Evolutionary conservation across 768 basidiomycete species (phyloP).

Genomic region (Trametes elegans): DNA sequence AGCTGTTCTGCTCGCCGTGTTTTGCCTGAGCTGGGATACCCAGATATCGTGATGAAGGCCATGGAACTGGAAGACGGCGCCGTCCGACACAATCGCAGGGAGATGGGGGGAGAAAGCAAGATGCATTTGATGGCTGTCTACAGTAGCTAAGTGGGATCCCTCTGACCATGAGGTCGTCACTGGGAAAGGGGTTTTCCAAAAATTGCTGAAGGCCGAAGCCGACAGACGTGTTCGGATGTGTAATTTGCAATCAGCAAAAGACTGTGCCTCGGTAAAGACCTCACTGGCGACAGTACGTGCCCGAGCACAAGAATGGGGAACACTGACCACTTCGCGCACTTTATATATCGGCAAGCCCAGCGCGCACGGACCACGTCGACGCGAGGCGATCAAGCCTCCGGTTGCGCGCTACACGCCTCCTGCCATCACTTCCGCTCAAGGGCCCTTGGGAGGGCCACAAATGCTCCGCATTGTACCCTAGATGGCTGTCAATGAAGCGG

Average conservation of each 20-base stretch:
- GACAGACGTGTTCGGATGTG: slow-evolving; percentile 92
- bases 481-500: neutral
- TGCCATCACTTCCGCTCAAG: no score
- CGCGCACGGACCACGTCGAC: slow-evolving; percentile 59
- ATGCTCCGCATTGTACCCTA: neutral
- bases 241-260: slow-evolving; percentile 97
- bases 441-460: no score
- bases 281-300: slow-evolving; percentile 95
- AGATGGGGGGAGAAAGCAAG: slow-evolving; percentile 6
- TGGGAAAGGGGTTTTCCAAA: slow-evolving; percentile 56
- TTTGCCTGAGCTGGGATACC: slow-evolving; percentile 89
- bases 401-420: neutral
- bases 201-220: slow-evolving; percentile 90
- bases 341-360: slow-evolving; percentile 40
- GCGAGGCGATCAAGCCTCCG: neutral
- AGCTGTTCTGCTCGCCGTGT: slow-evolving; percentile 69
- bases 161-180: slow-evolving; percentile 18
- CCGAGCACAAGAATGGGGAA: slow-evolving; percentile 81
- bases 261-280: slow-evolving; percentile 94
- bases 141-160: slow-evolving; percentile 5
- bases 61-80: slow-evolving; percentile 40
- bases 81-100: neutral
- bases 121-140: slow-evolving; percentile 3
- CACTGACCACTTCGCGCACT: neutral
- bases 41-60: slow-evolving; percentile 91